phyloP scores from a whole-genome alignment of 352 stramenopile genomes.

The Globisporangium emineosum region DNA sequence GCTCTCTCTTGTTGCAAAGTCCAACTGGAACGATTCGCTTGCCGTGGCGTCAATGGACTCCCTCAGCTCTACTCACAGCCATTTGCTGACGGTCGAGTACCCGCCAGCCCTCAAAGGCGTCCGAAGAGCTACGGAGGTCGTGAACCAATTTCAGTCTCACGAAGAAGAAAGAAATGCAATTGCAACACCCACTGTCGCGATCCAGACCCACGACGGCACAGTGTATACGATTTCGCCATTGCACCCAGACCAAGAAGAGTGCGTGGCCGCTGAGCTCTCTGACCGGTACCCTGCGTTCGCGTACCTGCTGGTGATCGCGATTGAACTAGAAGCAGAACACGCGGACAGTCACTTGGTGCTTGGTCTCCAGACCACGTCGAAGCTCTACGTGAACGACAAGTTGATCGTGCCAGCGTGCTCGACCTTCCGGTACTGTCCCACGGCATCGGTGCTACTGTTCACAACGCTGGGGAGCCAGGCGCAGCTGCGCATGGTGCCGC shows the following conservation, averaged over 20 bases:
- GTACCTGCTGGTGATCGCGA: conserved; percentile 30
- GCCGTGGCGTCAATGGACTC: conserved; percentile 8
- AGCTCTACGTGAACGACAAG: conserved; percentile 49
- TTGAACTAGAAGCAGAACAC: conserved; percentile 7
- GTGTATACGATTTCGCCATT: conserved; percentile 27
- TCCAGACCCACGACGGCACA: conserved; percentile 40
- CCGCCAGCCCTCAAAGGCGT: conserved; percentile 18
- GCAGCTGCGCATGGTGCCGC: conserved; percentile 48
- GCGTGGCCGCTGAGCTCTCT: conserved; percentile 10
- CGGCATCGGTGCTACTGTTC: conserved; percentile 47
- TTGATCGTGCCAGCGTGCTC: conserved; percentile 45
- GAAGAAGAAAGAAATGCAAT: background rate
- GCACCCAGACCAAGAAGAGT: background rate
- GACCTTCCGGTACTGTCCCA: conserved; percentile 52
- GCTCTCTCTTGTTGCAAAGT: conserved; percentile 30
- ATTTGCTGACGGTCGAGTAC: conserved; percentile 1
- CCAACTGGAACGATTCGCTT: conserved; percentile 29
- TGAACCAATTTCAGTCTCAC: background rate
- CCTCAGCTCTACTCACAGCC: background rate
- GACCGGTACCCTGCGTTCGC: conserved; percentile 32
- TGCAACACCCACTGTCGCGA: conserved; percentile 12
- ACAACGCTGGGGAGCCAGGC: conserved; percentile 61
- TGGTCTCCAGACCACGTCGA: conserved; percentile 37
- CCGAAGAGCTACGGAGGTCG: conserved; percentile 9
- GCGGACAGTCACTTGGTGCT: conserved; percentile 25